Evolutionary conservation across 106 monocot genomes (phyloP), one percentile per base, ranked within the genome.

Genomic region (Cymbidium sinense): DNA sequence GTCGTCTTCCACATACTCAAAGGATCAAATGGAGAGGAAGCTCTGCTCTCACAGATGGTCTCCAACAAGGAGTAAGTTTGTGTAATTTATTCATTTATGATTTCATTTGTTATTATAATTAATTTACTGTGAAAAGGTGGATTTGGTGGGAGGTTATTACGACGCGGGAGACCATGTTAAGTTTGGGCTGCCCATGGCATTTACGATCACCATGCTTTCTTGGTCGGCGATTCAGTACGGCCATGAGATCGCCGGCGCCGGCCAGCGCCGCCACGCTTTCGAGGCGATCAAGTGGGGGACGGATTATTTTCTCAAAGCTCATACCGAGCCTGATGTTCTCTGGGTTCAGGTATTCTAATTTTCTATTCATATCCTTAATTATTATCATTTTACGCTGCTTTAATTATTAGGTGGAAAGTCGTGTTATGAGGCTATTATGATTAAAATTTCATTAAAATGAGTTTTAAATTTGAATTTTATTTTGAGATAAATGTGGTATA

Each of bases 111-210:
- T 21, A 62, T 27, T 62, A 62, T 21, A 23, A n/a, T 27, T 23
- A 25, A 25, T 19, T 54, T 54, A 6, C 10, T 62, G 61, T 21
- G 61, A 11, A 12, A 21, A 80, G 80, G 80, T 80, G 7, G 80
- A 80, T 80, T 34, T 80, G 13, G 80, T 80, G 0, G 80, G 80
- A 20, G 80, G 80, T 11, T 80, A 80, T 6, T 80, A 74, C 23
- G 80, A 80, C 64, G 80, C 80, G 0, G 80, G 80, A 2, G 80
- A 80, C 43, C 74, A 80, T 10, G 80, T 80, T 0, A 80, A 80
- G 75, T 80, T 80, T 70, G 80, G 80, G 17, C 74, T 80, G 6
- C 80, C 80, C 2, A 80, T 80, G 80, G 80, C 80, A 10, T 80
- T 80, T 61, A 80, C 80, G 2, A 55, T 80, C 27, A 80, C 80